phyloP scores from a whole-genome alignment of 495 filamentous ascomycete species.

The Cetradonia linearis region DNA sequence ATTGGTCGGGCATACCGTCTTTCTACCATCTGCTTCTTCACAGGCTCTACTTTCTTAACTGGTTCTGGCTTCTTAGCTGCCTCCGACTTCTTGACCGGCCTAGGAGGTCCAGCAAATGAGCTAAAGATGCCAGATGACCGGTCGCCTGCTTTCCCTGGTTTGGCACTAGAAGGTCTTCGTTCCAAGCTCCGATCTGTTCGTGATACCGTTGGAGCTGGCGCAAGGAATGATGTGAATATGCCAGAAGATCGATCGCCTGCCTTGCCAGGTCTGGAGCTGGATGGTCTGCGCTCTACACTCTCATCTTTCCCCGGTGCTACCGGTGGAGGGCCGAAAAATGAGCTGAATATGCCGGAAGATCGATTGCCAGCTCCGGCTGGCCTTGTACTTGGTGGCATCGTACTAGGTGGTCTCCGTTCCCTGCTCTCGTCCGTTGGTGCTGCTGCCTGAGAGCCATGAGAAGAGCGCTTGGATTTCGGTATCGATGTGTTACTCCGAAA shows the following conservation, averaged over 20 bases:
- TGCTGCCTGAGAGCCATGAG: slow-evolving; percentile 1
- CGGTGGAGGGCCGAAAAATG: slow-evolving; percentile 28
- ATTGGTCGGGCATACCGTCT: slow-evolving; percentile 1
- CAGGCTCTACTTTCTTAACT: neutral
- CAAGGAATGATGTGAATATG: neutral
- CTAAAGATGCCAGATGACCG: neutral
- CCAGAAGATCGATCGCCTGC: slow-evolving; percentile 7
- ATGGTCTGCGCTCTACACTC: neutral
- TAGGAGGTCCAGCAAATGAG: slow-evolving; percentile 2
- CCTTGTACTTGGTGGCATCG: neutral
- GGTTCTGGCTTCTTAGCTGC: neutral
- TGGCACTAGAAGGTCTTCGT: neutral
- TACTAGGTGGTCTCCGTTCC: slow-evolving; percentile 11
- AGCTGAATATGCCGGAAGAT: slow-evolving; percentile 28
- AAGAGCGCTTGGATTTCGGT: neutral
- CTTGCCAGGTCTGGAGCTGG: neutral
- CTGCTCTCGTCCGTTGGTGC: slow-evolving; percentile 1
- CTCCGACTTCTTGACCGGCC: neutral
- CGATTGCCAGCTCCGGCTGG: neutral
- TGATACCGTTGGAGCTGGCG: neutral
- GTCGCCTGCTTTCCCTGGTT: slow-evolving; percentile 28
- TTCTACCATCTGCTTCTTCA: neutral
- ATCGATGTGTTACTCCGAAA: slow-evolving; percentile 13
- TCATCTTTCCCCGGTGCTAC: neutral
- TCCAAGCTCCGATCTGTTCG: neutral